Base-by-base conservation (phyloP, 1,284 basidiomycete species). In the Leccinum pachyderme region DNA sequence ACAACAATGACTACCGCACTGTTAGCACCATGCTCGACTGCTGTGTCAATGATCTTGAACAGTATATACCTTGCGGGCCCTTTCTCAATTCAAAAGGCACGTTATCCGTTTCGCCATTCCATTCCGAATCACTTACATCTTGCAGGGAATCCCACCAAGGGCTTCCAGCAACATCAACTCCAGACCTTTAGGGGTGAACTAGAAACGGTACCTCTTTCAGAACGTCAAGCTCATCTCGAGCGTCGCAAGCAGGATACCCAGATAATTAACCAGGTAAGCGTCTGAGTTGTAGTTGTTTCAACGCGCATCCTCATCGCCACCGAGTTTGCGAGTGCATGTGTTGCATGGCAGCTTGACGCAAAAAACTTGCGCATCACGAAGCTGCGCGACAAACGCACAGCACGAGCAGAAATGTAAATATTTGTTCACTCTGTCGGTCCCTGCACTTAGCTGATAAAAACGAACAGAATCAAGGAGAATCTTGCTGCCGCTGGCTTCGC, bases 361-460 rank as follows among this genome's bases (percentile, higher is more conserved):
- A 71, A 58, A 52, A 56, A 41, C 22, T 35, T 22, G 24, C 68
- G 67, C 24, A 54, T 62, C 46, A 41, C 37, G n/a, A 51, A 57
- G 54, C 44, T 68, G 28, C 63, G 61, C 18, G 62, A 56, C 28
- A 71, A 59, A 45, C 68, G 65, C 12, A 54, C 55, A 2, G 68
- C 56, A 52, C 63, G 68, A 25, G 67, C 63, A 55, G 56, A 64
- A 59, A 55, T 55, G 65, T 71, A 64, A 59, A 55, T 55, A 68
- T 71, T 58, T 48, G 59, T 61, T 29, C 7, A 24, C 7, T 35
- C 13, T 47, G 5, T 45, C 22, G 27, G 22, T 53, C 12, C 18
- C 15, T 2, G 60, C 49, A 54, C 45, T 49, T 1, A 1, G 44
- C 57, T 67, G 25, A 71, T 11, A n/a, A 4, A 15, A n/a, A 52